phyloP scores from a whole-genome alignment of 2,329 filamentous ascomycete species.

The Phaeosphaeriaceae sp. region DNA sequence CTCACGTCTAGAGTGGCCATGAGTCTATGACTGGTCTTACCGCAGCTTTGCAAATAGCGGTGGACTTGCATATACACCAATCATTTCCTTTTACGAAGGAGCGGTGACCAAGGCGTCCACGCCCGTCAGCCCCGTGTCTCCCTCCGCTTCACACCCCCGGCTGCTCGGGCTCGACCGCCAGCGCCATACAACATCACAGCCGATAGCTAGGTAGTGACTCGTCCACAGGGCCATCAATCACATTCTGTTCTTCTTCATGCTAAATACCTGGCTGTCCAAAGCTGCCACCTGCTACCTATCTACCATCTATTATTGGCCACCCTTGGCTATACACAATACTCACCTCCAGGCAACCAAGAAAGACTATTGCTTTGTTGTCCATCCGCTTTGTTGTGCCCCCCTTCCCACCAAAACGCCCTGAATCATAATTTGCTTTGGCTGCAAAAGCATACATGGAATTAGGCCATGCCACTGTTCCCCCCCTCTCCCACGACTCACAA shows the following conservation, averaged over 20 bases:
- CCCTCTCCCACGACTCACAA: conserved; percentile 15
- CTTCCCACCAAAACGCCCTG: no score
- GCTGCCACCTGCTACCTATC: no score
- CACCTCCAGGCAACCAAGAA: no score
- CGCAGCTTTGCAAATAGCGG: conserved; percentile 6
- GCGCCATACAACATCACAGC: conserved; percentile 30
- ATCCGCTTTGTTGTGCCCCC: no score
- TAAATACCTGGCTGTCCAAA: no score
- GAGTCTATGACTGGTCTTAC: conserved; percentile 36
- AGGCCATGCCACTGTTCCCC: conserved; percentile 19
- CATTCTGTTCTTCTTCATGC: conserved; percentile 4
- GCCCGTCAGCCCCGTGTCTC: conserved; percentile 26
- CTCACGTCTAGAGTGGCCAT: conserved; percentile 19
- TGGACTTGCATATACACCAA: conserved; percentile 12
- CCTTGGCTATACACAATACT: no score
- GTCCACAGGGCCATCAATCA: conserved; percentile 28
- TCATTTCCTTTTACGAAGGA: not conserved
- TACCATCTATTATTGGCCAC: no score
- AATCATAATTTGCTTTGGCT: not conserved
- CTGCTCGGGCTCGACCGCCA: conserved; percentile 32
- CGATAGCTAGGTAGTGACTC: conserved; percentile 32
- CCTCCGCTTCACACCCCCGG: conserved; percentile 7
- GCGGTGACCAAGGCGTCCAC: conserved; percentile 27
- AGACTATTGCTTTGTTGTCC: no score
- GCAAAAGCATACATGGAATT: conserved; percentile 9